These are phyloP conservation scores for Amanita pallidorosea DNA, from an alignment of 768 basidiomycete genomes.

Conservation along the genomic window DNA sequence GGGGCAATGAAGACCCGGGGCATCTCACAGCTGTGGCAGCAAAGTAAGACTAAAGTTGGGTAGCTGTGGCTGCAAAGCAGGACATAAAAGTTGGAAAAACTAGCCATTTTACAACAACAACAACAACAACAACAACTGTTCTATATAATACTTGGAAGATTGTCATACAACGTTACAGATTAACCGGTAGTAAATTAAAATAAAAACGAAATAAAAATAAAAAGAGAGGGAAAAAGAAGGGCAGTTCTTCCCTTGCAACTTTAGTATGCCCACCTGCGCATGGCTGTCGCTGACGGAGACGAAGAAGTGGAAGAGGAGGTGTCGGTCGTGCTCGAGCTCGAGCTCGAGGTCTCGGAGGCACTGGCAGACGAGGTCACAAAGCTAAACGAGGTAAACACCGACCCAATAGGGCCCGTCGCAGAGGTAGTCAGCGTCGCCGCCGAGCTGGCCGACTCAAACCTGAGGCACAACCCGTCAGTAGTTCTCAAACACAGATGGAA, in stretches of 20 bases:
- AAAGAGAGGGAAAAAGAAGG: background rate
- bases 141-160: no score
- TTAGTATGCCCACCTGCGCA: background rate
- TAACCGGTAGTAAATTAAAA: no score
- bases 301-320: background rate
- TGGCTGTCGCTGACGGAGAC: background rate
- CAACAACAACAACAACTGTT: no score
- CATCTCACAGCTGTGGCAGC: no score
- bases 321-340: background rate
- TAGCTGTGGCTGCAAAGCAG: no score
- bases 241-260: background rate
- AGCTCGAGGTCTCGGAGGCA: background rate
- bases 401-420: constrained; percentile 30
- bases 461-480: constrained; percentile 7
- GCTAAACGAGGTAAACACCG: background rate
- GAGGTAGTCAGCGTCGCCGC: constrained; percentile 26
- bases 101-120: no score
- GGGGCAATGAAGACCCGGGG: no score
- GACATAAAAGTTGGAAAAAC: no score
- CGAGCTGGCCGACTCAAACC: constrained; percentile 37
- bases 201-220: background rate
- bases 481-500: background rate
- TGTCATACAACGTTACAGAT: no score
- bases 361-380: background rate
- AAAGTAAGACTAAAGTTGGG: no score